These are phyloP conservation scores for Solanum paucissectum DNA, from an alignment of 257 asterid genomes.

Conservation along the genomic window DNA sequence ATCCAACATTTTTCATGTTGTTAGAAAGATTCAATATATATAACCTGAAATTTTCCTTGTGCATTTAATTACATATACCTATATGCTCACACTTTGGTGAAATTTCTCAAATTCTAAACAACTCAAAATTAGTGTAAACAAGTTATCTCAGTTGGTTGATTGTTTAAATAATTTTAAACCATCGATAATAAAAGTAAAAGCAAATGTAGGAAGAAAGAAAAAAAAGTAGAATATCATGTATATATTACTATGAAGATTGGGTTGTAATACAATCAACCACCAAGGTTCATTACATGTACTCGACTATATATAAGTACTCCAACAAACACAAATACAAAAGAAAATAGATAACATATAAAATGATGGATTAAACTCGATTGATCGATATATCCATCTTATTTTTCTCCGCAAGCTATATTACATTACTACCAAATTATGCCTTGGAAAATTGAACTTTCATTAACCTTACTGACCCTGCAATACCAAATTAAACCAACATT, in stretches of 20 bases:
- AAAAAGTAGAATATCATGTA: background rate
- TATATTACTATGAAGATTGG: background rate
- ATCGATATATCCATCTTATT: background rate
- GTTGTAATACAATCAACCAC: background rate
- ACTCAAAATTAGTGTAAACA: too few species aligned
- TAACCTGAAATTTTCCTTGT: too few species aligned
- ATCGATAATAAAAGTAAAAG: too few species aligned
- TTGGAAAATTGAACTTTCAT: background rate
- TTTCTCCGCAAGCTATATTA: background rate
- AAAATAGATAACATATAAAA: background rate
- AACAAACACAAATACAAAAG: background rate
- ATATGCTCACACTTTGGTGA: too few species aligned
- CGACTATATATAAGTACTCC: background rate
- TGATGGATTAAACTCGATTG: background rate
- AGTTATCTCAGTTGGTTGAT: too few species aligned
- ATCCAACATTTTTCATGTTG: too few species aligned
- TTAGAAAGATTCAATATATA: too few species aligned
- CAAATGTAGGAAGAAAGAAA: too few species aligned
- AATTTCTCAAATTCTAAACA: too few species aligned
- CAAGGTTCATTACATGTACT: background rate
- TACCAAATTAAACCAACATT: background rate
- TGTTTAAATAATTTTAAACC: too few species aligned
- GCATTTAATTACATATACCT: too few species aligned
- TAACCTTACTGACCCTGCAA: background rate
- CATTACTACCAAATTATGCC: background rate